Evolutionary conservation across 1,139 yeast species (phyloP), one percentile per base, ranked within the genome.

Genomic region (Diutina sp.): DNA sequence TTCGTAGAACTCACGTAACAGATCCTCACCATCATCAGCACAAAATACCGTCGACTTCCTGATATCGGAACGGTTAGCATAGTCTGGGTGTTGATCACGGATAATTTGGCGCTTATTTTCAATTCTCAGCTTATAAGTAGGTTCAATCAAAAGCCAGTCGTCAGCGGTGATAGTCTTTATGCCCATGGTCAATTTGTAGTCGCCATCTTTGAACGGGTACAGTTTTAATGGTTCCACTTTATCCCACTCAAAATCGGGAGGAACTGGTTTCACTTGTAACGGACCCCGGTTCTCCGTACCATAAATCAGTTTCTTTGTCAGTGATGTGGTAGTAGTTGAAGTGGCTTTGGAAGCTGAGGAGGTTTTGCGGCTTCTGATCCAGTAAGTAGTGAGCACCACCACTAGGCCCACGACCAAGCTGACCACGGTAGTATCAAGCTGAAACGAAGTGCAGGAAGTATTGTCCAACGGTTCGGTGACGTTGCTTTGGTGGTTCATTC

Each of bases 91-190:
- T 8, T 65, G 60, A 55, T 74, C 74, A 6, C 74, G 70, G 30
- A 72, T 62, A 18, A 83, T 69, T 35, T 69, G 66, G 2, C 64
- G 65, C 62, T 85, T 80, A 51, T 73, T 66, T 9, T 72, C 72
- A 4, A 84, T 73, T 25, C 74, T 69, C 6, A 70, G 64, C 59
- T 72, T 65, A 63, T 87, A 87, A 0, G 85, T 78, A 55, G 85
- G 73, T 60, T 87, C 96, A n/a, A 88, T 65, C 55, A 83, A 71
- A 38, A 87, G 70, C 84, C 87, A 83, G 57, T 87, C 90, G 56
- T 79, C 77, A 6, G 79, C 76, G 41, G 78, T 77, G 51, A 82
- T 67, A 55, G 72, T 76, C 58, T 74, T 76, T 57, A 87, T 77
- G 0, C 87, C 91, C 88, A 87, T 83, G 4, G 86, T 85, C 69